Evolutionary conservation across 257 asterid genomes (phyloP).

Genomic region (Primulina huaijiensis): DNA sequence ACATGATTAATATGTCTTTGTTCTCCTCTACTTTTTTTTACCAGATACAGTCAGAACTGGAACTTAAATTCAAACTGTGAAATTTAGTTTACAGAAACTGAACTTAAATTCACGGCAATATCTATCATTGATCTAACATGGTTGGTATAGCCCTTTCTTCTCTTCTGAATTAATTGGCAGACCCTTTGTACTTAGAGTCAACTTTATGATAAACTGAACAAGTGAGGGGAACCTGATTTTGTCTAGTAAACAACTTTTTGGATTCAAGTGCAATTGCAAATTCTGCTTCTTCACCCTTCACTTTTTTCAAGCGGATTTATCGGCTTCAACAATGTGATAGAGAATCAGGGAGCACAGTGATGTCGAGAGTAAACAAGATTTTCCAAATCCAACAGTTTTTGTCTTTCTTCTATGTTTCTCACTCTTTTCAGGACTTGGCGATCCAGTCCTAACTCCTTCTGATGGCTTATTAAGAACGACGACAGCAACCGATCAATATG

Average conservation of each 20-base stretch:
- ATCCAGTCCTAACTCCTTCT: conserved; percentile 81
- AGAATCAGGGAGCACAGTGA: not conserved
- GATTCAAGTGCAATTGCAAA: not conserved
- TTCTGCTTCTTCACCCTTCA: not conserved
- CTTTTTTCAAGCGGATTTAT: not conserved
- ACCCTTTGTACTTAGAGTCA: not conserved
- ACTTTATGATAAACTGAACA: not conserved
- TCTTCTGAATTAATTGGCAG: not conserved
- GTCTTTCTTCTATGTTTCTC: conserved; percentile 47
- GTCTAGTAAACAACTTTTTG: no score
- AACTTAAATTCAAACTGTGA: no score
- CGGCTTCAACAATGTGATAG: not conserved
- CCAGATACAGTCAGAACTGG: no score
- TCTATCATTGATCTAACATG: not conserved
- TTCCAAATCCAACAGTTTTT: conserved; percentile 80
- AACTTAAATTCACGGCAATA: not conserved
- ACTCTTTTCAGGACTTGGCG: conserved; percentile 79
- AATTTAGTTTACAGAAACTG: not conserved
- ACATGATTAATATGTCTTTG: no score
- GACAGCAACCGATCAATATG: conserved; percentile 5
- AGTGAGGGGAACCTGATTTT: no score
- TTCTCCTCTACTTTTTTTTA: no score
- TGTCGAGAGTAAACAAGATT: conserved; percentile 34
- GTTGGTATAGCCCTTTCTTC: not conserved
- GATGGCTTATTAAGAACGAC: conserved; percentile 50